Evolutionary conservation across 176 grass and related monocot species (phyloP), one percentile per base, ranked within the genome.

Genomic region (Zoysia japonica): DNA sequence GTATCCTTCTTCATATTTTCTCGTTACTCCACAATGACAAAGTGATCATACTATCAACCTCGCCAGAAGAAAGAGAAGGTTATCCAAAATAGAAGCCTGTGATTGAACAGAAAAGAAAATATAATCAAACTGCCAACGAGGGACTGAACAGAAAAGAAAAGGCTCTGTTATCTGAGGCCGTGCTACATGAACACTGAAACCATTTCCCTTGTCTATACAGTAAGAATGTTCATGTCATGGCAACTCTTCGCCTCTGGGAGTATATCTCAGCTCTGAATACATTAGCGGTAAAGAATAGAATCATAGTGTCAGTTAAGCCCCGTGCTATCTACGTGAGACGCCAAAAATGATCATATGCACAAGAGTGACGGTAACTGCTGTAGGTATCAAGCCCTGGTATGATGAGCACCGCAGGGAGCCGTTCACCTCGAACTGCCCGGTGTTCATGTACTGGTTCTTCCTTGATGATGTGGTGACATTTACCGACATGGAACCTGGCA

Each of bases 391-490:
- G 40, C 77, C 71, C 59, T 48, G 39, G 72, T 59, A 72, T 7
- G 75, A 72, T 10, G 61, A 54, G 36, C 28, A 44, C 10, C 72
- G 77, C 41, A 65, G 37, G 8, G 92, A 90, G 2, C 61, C 75
- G 37, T 77, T 92, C 2, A 90, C 83, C 16, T 85, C 92, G 13
- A 87, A 75, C 81, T 98, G 95, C 13, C 83, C 87, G 0, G 88
- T 70, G 38, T 92, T 98, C 52, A 94, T 72, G 70, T 79, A 98
- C 78, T 89, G 82, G 61, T 92, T 98, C 83, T 90, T 94, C 76
- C 89, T 85, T 14, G 92, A 97, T 5, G 91, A 90, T 12, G 90
- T 90, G 3, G 89, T 87, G 4, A 98, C 95, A 17, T 98, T 94
- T 9, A 98, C 95, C 2, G 92, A 87, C 68, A 84, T 65, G 2